Base-by-base conservation (phyloP, 2,329 filamentous ascomycete species). In the Sclerotinia nivalis region DNA sequence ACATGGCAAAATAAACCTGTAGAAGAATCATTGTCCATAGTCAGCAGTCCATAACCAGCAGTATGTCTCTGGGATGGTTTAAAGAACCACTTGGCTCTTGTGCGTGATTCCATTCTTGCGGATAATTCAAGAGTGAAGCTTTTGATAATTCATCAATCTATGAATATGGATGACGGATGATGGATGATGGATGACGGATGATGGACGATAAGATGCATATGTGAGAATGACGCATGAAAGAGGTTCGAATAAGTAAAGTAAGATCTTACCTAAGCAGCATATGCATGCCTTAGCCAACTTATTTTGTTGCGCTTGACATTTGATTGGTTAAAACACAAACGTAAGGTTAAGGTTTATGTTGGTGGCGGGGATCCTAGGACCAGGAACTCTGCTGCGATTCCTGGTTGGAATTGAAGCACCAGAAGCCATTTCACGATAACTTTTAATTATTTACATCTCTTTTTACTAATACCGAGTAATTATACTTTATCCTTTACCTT, bases 181-280 rank as follows among this genome's bases (percentile, higher is more conserved):
- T 40, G 22, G 22, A 40, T n/a, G 12, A 8, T 37, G 12, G 6
- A 34, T 37, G 22, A 10, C 13, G 12, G 2, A 18, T 40, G 34
- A 18, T 40, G 22, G 22, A 40, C 18, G 12, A 8, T 37, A n/a
- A n/a, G n/a, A n/a, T n/a, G n/a, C 55, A 59, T 43, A 43, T 40
- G 56, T 43, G 34, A 25, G 34, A 59, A 59, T 59, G 34, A 58
- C 31, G 55, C 55, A 58, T 40, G 55, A 58, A 15, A 13, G 55
- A 58, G 55, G 10, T 3, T 22, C 54, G 31, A 31, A n/a, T 22
- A 22, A 34, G 54, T 25, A 3, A 2, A 4, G 45, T 25, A 37
- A 20, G 40, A 43, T 15, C 40, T 43, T 43, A 43, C 12, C 40
- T 43, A 43, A 43, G 40, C 40, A 43, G 12, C 40, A 43, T 9